phyloP scores from a whole-genome alignment of 1,284 basidiomycete species.

The Entoloma clypeatum region DNA sequence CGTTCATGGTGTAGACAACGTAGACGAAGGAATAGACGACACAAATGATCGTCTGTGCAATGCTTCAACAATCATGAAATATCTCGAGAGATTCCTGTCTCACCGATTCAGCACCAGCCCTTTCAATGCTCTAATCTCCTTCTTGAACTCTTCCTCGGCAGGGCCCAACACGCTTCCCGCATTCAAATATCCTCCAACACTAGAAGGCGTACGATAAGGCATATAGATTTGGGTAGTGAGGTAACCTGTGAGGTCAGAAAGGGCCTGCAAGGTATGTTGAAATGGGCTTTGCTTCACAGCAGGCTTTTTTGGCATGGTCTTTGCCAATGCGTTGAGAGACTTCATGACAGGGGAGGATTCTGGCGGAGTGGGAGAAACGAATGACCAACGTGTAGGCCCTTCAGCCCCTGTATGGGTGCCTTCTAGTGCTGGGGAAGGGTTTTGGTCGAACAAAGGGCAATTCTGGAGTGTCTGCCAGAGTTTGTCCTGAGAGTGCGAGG shows the following conservation, averaged over 20 bases:
- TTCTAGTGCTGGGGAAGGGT: constrained; percentile 16
- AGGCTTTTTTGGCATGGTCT: constrained; percentile 38
- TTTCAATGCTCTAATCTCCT: constrained; percentile 64
- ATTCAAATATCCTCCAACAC: constrained; percentile 25
- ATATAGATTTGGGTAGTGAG: constrained; percentile 60
- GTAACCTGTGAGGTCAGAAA: constrained; percentile 65
- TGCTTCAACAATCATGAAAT: constrained; percentile 1
- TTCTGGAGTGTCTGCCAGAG: constrained; percentile 60
- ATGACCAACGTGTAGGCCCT: constrained; percentile 51
- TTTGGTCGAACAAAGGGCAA: constrained; percentile 45
- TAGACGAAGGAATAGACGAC: constrained; percentile 30
- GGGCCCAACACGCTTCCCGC: constrained; percentile 28
- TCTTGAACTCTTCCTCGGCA: constrained; percentile 58
- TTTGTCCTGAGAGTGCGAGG: constrained; percentile 36
- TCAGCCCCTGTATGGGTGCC: constrained; percentile 16
- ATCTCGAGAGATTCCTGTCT: constrained; percentile 16
- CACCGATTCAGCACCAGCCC: constrained; percentile 64
- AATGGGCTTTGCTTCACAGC: constrained; percentile 30
- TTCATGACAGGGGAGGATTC: constrained; percentile 42
- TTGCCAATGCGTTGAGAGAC: constrained; percentile 45
- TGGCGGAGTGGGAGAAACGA: constrained; percentile 37
- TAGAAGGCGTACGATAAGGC: constrained; percentile 36
- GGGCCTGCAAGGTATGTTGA: constrained; percentile 53
- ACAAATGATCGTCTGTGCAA: constrained; percentile 46
- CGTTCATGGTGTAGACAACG: constrained; percentile 14